Conservation (phyloP, 331 rosid species). For the Prunus yedoensis region DNA sequence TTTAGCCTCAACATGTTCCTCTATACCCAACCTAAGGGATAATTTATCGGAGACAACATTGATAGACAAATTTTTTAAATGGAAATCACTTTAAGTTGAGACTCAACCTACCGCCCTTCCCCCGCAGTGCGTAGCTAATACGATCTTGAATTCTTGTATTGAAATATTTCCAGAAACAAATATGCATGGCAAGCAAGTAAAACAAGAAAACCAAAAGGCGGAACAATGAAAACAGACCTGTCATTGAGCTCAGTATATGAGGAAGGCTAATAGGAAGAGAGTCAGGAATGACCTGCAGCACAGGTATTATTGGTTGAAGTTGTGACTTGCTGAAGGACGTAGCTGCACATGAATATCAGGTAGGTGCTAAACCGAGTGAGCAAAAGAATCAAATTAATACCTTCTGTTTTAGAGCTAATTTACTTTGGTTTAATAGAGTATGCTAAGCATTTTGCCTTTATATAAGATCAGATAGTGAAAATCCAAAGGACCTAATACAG, state of each 20-base stretch:
- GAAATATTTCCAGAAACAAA: too few species aligned
- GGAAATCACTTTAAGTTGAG: too few species aligned
- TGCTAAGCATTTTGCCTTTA: neutral
- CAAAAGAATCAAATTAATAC: conserved; percentile 5
- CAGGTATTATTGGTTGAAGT: conserved; percentile 47
- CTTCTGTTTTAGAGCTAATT: neutral
- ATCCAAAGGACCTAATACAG: neutral
- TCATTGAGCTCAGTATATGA: conserved; percentile 44
- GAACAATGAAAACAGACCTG: conserved; percentile 56
- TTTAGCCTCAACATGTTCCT: too few species aligned
- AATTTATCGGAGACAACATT: too few species aligned
- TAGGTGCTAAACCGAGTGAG: conserved; percentile 3
- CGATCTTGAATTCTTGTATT: too few species aligned
- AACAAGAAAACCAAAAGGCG: neutral
- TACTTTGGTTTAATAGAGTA: neutral
- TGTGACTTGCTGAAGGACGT: conserved; percentile 72
- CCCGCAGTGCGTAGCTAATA: too few species aligned
- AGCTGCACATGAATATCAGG: conserved; percentile 47
- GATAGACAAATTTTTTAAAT: too few species aligned
- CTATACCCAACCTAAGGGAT: too few species aligned
- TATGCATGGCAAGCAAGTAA: too few species aligned
- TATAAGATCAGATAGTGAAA: neutral
- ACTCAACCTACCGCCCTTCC: too few species aligned
- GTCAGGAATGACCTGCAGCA: conserved; percentile 59
- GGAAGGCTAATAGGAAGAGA: conserved; percentile 50